Conservation (phyloP, 2,329 filamentous ascomycete genomes). For the Pseudopithomyces chartarum region DNA sequence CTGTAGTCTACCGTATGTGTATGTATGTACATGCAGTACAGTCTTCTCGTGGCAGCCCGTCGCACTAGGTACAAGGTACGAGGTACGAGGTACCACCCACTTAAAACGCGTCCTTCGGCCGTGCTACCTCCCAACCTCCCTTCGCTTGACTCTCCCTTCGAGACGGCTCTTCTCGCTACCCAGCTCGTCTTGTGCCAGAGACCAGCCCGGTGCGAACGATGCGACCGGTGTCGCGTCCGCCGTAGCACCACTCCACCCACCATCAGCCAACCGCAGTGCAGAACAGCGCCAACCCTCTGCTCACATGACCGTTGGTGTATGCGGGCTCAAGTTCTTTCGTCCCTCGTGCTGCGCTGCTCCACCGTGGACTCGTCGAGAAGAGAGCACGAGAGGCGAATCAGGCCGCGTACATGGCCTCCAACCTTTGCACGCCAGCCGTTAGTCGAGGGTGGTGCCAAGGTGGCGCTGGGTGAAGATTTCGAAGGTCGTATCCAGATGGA, state of each 20-base stretch:
- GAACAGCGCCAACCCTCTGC: slow-evolving; percentile 28
- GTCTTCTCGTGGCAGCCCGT: too few relatives aligned
- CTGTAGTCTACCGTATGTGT: background rate
- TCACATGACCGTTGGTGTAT: slow-evolving; percentile 42
- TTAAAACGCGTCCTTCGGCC: background rate
- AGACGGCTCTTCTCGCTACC: slow-evolving; percentile 35
- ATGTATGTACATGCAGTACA: too few relatives aligned
- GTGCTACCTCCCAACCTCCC: slow-evolving; percentile 8
- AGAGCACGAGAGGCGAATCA: slow-evolving; percentile 36
- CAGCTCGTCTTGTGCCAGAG: slow-evolving; percentile 14
- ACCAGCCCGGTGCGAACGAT: slow-evolving; percentile 18
- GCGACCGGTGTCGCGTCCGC: slow-evolving; percentile 5
- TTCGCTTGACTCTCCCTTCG: slow-evolving; percentile 16
- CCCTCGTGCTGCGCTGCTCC: slow-evolving; percentile 29
- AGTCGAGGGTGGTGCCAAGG: slow-evolving; percentile 29
- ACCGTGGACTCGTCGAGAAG: slow-evolving; percentile 27
- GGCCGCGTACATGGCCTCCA: slow-evolving; percentile 26
- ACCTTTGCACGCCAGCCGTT: slow-evolving; percentile 26
- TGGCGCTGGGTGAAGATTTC: background rate
- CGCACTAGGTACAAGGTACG: too few relatives aligned
- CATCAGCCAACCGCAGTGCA: slow-evolving; percentile 35
- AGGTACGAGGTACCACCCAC: slow-evolving; percentile 9
- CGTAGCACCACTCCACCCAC: slow-evolving; percentile 31
- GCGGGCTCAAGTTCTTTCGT: slow-evolving; percentile 29
- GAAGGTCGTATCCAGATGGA: background rate